Evolutionary conservation across 2,329 filamentous ascomycete genomes (phyloP), one percentile per base, ranked within the genome.

Genomic region (Fusarium anthophilum): DNA sequence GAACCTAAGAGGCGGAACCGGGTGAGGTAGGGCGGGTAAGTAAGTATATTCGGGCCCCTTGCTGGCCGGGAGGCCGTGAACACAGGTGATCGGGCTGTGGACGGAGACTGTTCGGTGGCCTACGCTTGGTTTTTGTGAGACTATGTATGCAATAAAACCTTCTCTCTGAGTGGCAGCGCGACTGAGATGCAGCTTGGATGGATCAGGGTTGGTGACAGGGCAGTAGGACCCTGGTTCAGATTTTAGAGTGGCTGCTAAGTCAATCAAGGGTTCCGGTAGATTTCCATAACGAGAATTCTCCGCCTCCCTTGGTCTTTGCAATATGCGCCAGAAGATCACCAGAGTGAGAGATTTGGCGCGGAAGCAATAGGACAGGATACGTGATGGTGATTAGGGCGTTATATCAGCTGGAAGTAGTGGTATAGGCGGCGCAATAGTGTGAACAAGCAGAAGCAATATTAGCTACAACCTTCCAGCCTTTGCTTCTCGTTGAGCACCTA

Each of bases 111-210:
- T 80, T 82, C 80, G 80, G 81, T 83, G 83, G 84, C 81, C 83
- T 80, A 79, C 78, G 76, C 80, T 83, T 82, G 82, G 83, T 80
- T 86, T 85, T 86, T 86, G 86, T 87, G 85, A 82, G 83, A 86
- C 85, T 86, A 83, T 81, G 81, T 81, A 81, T 72, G 71, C 77
- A 70, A 67, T 70, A 70, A 70, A 70, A 59, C 66, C 67, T 70
- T 70, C 74, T 62, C 76, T 74, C 71, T 74, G 70, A 80, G 81
- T 80, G 80, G 80, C 80, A 80, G 81, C 82, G 72, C 70, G 75
- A 74, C 83, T 83, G 83, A 83, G 83, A 84, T 83, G 83, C 82
- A 81, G 80, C 79, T 81, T 81, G 82, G 83, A 81, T 83, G 70
- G 72, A 81, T 79, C 82, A 83, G 81, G 81, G 80, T 81, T 82